Evolutionary conservation across 805 yeast genomes (phyloP), one percentile per base, ranked within the genome.

Genomic region (Spathaspora sp.): DNA sequence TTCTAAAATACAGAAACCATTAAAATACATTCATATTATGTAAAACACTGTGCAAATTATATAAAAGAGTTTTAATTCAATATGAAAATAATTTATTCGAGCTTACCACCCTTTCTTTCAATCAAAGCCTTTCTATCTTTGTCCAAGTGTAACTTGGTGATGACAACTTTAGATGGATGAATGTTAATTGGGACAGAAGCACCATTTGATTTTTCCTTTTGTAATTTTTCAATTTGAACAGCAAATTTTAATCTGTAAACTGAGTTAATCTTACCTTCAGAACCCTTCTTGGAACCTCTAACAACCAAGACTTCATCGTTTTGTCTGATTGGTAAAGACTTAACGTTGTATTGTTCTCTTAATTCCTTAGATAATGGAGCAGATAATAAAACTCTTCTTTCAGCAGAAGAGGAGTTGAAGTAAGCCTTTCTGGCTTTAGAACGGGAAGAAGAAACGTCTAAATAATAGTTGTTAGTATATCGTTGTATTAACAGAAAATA

Each of bases 351-450:
- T 83, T 94, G 86, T 78, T 87, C 96, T 78, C 96, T 87, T 80
- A 94, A 89, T 83, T 94, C 99, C 86, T 94, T 94, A 69, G 98
- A 93, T 74, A 94, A 86, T 72, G 98, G 97, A 76, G 99, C 98
- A 71, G 97, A 88, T 86, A 94, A 82, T 77, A 94, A 81, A 66
- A 78, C 81, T 82, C 98, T 89, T 82, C 97, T 89, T 73, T 81
- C 89, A 66, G 93, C 87, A 64, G 99, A 93, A 72, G 98, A 96
- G 67, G 99, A 96, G 71, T 82, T 82, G 93, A 94, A 94, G 87
- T 94, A 89, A 79, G 98, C 98, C 89, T 94, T 94, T 89, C 99
- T 92, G 78, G 97, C 84, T 87, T 94, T 94, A 79, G 96, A 88
- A 85, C 99, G 94, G 76, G 97, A 92, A 77, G 96, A 86, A 72